Conservation (phyloP, 805 yeast genomes). For the Wickerhamiella slavikovae region DNA sequence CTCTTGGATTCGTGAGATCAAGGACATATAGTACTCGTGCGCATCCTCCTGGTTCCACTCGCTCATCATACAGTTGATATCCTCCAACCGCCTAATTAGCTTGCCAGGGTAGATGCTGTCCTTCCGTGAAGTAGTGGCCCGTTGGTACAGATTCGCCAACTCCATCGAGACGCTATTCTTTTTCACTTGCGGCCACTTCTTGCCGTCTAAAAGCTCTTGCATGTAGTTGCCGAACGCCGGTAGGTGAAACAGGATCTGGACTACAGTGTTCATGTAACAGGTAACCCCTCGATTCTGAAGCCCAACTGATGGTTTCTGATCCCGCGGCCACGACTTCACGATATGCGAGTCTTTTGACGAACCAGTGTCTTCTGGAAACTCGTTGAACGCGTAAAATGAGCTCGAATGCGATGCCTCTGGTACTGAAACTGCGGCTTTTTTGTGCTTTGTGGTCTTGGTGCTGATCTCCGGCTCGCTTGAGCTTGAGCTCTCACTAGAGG, state of each 20-base stretch:
- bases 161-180: conserved; percentile 14
- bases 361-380: conserved; percentile 38
- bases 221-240: conserved; percentile 82
- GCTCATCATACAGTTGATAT: conserved; percentile 88
- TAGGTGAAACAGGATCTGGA: conserved; percentile 74
- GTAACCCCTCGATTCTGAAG: conserved; percentile 83
- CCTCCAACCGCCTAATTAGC: conserved; percentile 49
- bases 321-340: conserved; percentile 38
- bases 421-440: conserved; percentile 1
- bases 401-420: no score
- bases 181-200: no score
- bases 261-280: conserved; percentile 89
- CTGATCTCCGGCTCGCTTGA: neutral
- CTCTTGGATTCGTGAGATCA: conserved; percentile 73
- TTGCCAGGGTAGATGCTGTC: conserved; percentile 54
- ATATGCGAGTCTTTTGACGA: conserved; percentile 38
- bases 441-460: neutral
- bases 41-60: conserved; percentile 97
- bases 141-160: conserved; percentile 13
- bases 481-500: neutral
- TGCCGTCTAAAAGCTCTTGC: conserved; percentile 27
- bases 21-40: conserved; percentile 90
- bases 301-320: conserved; percentile 37
- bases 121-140: conserved; percentile 13
- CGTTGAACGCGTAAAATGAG: conserved; percentile 40